Conservation (phyloP, 2,329 filamentous ascomycete species). For the Nemania diffusa region DNA sequence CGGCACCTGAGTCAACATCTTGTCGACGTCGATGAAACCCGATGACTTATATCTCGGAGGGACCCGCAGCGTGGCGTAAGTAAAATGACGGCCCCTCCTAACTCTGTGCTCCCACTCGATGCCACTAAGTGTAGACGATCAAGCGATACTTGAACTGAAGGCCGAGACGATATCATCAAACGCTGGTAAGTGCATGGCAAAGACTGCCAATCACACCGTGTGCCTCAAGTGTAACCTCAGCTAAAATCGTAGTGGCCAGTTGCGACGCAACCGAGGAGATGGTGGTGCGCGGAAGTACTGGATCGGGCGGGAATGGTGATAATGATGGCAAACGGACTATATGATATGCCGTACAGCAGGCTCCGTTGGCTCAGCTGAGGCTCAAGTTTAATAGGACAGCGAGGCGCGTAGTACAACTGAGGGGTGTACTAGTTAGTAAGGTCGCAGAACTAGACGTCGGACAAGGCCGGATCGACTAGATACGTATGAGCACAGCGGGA, state of each 20-base stretch:
- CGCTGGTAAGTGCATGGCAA: slow-evolving; percentile 30
- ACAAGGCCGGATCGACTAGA: slow-evolving; percentile 9
- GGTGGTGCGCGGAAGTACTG: slow-evolving; percentile 13
- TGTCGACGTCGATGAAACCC: slow-evolving; percentile 20
- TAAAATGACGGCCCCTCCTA: slow-evolving; percentile 17
- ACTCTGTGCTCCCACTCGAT: slow-evolving; percentile 7
- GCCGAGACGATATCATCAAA: slow-evolving; percentile 20
- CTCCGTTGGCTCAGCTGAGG: slow-evolving; percentile 35
- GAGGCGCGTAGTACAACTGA: slow-evolving; percentile 30
- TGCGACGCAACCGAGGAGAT: slow-evolving; percentile 9
- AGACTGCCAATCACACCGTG: slow-evolving; percentile 24
- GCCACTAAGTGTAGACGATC: not conserved
- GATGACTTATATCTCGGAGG: slow-evolving; percentile 21
- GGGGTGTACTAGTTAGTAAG: slow-evolving; percentile 28
- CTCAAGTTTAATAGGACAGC: slow-evolving; percentile 36
- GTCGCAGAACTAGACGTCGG: slow-evolving; percentile 11
- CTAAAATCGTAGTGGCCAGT: slow-evolving; percentile 17
- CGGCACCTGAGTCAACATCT: slow-evolving; percentile 58
- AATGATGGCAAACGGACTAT: slow-evolving; percentile 13
- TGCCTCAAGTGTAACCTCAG: slow-evolving; percentile 25
- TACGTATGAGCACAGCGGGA: slow-evolving; percentile 20
- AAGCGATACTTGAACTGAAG: slow-evolving; percentile 17
- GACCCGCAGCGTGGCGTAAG: slow-evolving; percentile 9
- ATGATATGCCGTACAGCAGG: slow-evolving; percentile 24
- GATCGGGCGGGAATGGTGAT: slow-evolving; percentile 3